Evolutionary conservation across 768 basidiomycete genomes (phyloP), one percentile per base, ranked within the genome.

Genomic region (Pleurotus ostreatus): DNA sequence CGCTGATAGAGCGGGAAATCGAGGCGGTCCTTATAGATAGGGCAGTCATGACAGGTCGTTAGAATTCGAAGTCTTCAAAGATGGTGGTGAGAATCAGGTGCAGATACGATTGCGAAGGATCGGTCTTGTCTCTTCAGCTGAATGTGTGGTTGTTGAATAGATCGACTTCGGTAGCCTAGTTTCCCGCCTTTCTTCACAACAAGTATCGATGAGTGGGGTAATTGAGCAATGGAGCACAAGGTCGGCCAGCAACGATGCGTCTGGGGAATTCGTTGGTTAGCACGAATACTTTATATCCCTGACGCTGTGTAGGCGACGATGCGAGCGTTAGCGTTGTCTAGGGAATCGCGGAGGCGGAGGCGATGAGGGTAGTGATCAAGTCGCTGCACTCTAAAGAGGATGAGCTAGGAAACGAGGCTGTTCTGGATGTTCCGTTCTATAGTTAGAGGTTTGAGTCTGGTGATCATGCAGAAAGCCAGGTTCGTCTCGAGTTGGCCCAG

Each of bases 201-300:
- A 53, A 23, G 37, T 53, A 43, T 39, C 43, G 51, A 53, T 53
- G 51, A 23, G 20, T 37, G 51, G 37, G 51, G 26, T 16, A 41
- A 41, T 43, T n/a, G 38, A 34, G 51, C 23, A 18, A 40, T 40
- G 18, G 37, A 53, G 37, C 51, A 41, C 51, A 53, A 34, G 51
- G 51, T 53, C 51, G 51, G 41, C 51, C 51, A 53, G 51, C 51
- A 53, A 53, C 51, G 51, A 53, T 53, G 51, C 51, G 51, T 53
- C 51, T 53, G 51, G 51, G 51, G 51, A 53, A 40, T 20, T 9
- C 37, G 18, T n/a, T 15, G 51, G 16, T 13, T 39, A 53, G 39
- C 16, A 39, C 41, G 38, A 53, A 41, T 53, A 53, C 51, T 53
- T 25, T 53, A 38, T 37, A 38, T 39, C 12, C 51, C 51, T 11